A percentile compares a stretch with the other conserved stretches of the same genome.
These are phyloP conservation scores for Neurospora pannonica DNA, from an alignment of 495 filamentous ascomycete species.

Conservation along the genomic window DNA sequence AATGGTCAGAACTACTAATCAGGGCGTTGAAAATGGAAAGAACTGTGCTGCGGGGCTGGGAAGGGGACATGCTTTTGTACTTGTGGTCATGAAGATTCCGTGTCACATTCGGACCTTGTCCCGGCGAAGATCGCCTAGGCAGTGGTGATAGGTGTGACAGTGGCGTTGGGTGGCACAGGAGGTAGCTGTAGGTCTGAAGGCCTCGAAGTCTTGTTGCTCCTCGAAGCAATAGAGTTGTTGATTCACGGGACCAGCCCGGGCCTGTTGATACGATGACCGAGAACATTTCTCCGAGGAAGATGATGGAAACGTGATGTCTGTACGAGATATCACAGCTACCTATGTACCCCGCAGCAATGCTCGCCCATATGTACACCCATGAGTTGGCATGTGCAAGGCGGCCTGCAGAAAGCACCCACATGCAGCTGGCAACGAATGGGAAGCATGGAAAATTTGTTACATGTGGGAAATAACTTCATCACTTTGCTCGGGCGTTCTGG, in stretches of 20 bases:
- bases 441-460: not conserved
- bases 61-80: not conserved
- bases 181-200: not conserved
- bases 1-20: not conserved
- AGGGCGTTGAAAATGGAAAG: not conserved
- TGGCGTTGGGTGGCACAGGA: not conserved
- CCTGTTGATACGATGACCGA: not conserved
- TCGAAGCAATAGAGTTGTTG: not conserved
- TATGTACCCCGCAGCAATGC: not conserved
- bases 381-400: not conserved
- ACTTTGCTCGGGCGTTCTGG: too few relatives aligned
- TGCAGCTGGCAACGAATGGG: not conserved
- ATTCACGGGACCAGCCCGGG: not conserved
- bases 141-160: not conserved
- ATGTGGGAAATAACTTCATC: not conserved
- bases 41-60: not conserved
- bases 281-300: too few relatives aligned
- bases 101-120: not conserved
- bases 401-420: not conserved
- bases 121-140: not conserved
- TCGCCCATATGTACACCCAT: not conserved
- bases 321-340: not conserved
- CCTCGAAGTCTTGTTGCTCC: not conserved
- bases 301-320: not conserved
- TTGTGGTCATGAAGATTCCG: not conserved